Evolutionary conservation across 2,329 filamentous ascomycete species (phyloP), one percentile per base, ranked within the genome.

Genomic region (Penicillium glabrum): DNA sequence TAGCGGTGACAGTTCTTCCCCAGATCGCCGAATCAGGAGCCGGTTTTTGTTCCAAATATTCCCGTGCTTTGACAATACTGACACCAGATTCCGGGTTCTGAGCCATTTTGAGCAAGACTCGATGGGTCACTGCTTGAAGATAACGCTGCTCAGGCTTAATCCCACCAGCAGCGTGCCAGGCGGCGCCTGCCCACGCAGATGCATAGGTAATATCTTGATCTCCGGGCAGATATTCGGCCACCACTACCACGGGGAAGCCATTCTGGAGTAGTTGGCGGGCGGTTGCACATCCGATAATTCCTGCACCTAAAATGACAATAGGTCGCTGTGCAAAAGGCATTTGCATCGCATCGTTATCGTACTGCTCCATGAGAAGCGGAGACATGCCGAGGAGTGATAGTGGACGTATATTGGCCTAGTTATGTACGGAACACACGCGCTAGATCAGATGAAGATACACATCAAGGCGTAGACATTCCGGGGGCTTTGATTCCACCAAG

Each of bases 141-240:
- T 75, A 74, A 8, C 66, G 67, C 44, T 75, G 63, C 11, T 75
- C 71, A 1, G 69, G 63, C 2, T 61, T 67, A 46, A 75, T 72
- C 3, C 71, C 72, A 19, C 69, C 70, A 1, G 73, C 73, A 3
- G 73, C 68, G 61, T 75, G 73, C 73, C 73, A 75, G 53, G 73
- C 72, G 9, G 73, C 73, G 10, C 73, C 73, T 11, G 72, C 73
- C 73, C 73, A 75, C 14, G 73, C 73, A 5, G 73, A 75, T 19
- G 73, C 73, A 57, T 75, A 75, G 39, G 65, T 61, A 16, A 75
- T 72, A 51, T 66, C 65, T 51, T 73, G 64, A 46, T 75, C 73
- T 10, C 73, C 73, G 0, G 73, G 73, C 8, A 75, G 60, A 55
- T 69, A 74, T 53, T 75, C 72, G 1, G 71, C 73, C 5, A 75